Conservation (phyloP, 2,329 filamentous ascomycete genomes). For the Penicillium glabrum region DNA sequence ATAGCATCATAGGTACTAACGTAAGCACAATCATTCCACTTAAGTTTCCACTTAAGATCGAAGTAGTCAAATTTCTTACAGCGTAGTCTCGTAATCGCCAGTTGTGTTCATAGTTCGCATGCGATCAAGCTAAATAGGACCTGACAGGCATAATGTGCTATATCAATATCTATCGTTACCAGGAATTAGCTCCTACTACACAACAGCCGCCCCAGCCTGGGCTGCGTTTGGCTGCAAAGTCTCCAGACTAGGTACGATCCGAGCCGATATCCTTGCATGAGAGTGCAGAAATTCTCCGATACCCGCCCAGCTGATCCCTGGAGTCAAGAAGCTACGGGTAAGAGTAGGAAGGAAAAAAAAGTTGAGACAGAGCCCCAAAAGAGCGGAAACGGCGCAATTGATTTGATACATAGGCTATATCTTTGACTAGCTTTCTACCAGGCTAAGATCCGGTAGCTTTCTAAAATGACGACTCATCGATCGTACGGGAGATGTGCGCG, state of each 20-base stretch:
- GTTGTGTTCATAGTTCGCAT: too few relatives aligned
- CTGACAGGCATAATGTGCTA: too few relatives aligned
- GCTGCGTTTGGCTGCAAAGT: not conserved
- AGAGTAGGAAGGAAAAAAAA: too few relatives aligned
- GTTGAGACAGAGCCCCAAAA: not conserved
- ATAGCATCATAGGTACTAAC: too few relatives aligned
- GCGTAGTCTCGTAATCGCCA: too few relatives aligned
- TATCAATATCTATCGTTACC: not conserved
- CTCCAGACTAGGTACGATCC: not conserved
- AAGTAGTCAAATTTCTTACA: too few relatives aligned
- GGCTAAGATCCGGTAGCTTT: conserved; percentile 34
- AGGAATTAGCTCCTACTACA: not conserved
- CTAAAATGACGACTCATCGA: not conserved
- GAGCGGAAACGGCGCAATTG: conserved; percentile 1
- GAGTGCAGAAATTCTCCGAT: conserved; percentile 18
- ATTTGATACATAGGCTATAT: conserved; percentile 33
- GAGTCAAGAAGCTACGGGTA: too few relatives aligned
- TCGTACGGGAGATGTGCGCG: not conserved
- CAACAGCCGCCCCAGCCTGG: not conserved
- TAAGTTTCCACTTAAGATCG: too few relatives aligned
- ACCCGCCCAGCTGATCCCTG: conserved; percentile 1
- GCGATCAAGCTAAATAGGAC: too few relatives aligned
- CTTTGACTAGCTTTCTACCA: conserved; percentile 25
- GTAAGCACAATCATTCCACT: too few relatives aligned
- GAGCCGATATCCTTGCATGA: conserved; percentile 8